Base-by-base conservation (phyloP, 2,329 filamentous ascomycete species). In the Trichoderma hamatum region DNA sequence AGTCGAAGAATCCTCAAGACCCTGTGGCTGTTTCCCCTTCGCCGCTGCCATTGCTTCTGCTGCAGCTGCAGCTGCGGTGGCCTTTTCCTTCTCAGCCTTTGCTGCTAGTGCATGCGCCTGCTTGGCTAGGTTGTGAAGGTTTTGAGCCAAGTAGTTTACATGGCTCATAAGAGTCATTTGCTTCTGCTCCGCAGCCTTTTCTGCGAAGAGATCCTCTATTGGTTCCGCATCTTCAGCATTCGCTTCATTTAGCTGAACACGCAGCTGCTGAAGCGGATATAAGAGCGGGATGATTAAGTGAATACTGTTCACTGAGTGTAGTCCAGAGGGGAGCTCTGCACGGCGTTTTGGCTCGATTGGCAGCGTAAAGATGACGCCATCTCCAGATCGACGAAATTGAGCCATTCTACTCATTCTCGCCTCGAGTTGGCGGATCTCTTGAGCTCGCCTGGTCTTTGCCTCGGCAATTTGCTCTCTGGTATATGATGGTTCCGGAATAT, bases 101-200 rank as follows among this genome's bases (percentile, higher is more conserved):
- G 59, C 56, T 55, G 67, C 70, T n/a, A 59, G 19, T 5, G 55
- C 72, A 49, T 82, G 72, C 2, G 80, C 81, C 61, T 88, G 84
- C 74, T 86, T 90, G 16, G 88, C 89, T 74, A 95, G 82, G 2
- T 81, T 78, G 74, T 92, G 88, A 71, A 94, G 85, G 73, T 92
- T 92, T 76, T 91, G 88, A 2, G 88, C 84, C 9, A 95, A 80
- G 74, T 90, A 92, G 76, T 95, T 95, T 73, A 95, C 78, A 73
- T 92, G 90, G 69, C 88, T 90, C 80, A 91, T 91, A 67, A 96
- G 79, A 11, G 85, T 89, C 80, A 90, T 83, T 52, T 89, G 83
- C 49, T 82, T 83, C 73, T 88, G 85, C 64, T 87, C 82, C 30
- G 78, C 79, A 19, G 86, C 84, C 77, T 86, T 89, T 69, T 85